Evolutionary conservation across 345 rosid species (phyloP), one percentile per base, ranked within the genome.

Genomic region (Gossypium thurberi): DNA sequence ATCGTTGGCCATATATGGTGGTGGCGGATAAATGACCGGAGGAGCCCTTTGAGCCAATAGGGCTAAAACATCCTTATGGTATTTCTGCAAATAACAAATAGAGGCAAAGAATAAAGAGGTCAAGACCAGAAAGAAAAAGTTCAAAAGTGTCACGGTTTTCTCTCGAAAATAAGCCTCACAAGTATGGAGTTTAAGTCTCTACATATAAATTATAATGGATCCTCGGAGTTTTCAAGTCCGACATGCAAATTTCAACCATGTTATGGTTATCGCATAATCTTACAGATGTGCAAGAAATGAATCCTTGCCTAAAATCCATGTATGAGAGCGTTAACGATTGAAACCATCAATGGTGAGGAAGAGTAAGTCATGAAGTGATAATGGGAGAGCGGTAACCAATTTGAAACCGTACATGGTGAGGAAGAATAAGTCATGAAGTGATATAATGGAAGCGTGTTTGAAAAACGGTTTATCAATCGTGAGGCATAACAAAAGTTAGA

Each of bases 41-140:
- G 79, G 81, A 77, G 76, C 77, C 81, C 78, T 82, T 62, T 79
- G 84, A 53, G 83, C 85, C 2, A 81, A 76, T 50, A 78, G 93
- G 37, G 88, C 83, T 67, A 88, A 79, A 26, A 78, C 85, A 64
- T 86, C 55, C 63, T 74, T 84, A 71, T 94, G 98, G 82, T 92
- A 85, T 88, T 84, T 89, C 97, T 94, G 91, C 82, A 82, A 51
- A 70, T 62, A 42, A 73, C 53, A 65, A 18, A 42, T 7, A 23
- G 43, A 40, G 14, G 6, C 11, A 17, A 10, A 14, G 55, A 43
- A 33, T 5, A 33, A 1, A 33, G 17, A 44, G 33, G 28, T 64
- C 25, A 63, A 40, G 47, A 50, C 53, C 53, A 15, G 53, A 50
- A 50, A 50, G 37, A 5, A 33, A 33, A 33, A 33, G 40, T 4